Base-by-base conservation (phyloP, 345 rosid genomes). In the Pistacia vera region DNA sequence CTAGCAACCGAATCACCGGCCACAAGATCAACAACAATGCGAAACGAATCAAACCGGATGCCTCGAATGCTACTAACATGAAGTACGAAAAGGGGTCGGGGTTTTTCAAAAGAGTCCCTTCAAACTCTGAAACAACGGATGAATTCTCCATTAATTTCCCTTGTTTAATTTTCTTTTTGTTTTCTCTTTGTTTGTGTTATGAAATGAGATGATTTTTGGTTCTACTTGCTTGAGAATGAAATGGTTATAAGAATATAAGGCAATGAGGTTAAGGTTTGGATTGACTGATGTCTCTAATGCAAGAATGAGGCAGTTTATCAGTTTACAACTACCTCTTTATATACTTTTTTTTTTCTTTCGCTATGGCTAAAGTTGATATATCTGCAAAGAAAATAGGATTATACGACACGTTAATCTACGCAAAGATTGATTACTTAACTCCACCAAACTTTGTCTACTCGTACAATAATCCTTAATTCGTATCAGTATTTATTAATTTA, bases 51-150 rank as follows among this genome's bases (percentile, higher is more conserved):
- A 92, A 68, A 73, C 97, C 95, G 2, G 97, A 91, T 0, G 97
- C 91, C 78, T 95, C 98, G 25, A 95, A 95, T 36, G 97, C 97
- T 3, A 93, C 88, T 65, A 93, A 79, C 98, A 95, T 93, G 89
- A 91, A 95, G 88, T 93, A 95, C 1, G 90, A 89, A 78, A 95
- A 93, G 0, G 89, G 81, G 56, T 91, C 80, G 1, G 82, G 83
- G 79, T 89, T 88, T 74, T 83, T 89, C 70, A 95, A 18, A 20
- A 95, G 85, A 60, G 88, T 80, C 52, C 98, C 98, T 81, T 95
- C 98, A 7, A 93, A 85, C 75, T 91, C 95, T 2, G 95, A 88
- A 51, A 90, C 92, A 68, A 93, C 89, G 0, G 93, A 87, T 38
- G 78, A 69, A 41, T 41, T 41, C 28, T 83, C 85, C 93, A 88